Percentiles rank a stretch among this genome's conserved stretches.
These are phyloP conservation scores for Metarhizium brunneum DNA, from an alignment of 2,329 filamentous ascomycete species.

Conservation along the genomic window DNA sequence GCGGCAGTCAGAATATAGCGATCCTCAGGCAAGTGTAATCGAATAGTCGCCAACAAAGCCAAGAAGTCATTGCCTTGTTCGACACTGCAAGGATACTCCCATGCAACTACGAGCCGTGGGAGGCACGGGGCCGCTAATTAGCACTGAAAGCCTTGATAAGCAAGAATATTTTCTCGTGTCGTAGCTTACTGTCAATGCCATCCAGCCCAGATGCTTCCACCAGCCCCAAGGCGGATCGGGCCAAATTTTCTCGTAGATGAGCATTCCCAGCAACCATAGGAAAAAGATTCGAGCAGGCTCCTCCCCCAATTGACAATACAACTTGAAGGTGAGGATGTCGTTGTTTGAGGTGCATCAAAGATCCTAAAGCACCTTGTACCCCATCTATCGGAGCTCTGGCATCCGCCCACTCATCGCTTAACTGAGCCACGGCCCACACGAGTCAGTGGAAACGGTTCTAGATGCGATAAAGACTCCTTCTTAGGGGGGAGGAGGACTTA, in stretches of 20 bases:
- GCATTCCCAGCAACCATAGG: conserved; percentile 55
- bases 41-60: conserved; percentile 55
- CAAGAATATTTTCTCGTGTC: not conserved
- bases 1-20: conserved; percentile 63
- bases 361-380: conserved; percentile 59
- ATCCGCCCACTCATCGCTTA: conserved; percentile 75
- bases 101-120: conserved; percentile 52
- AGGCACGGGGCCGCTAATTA: not conserved
- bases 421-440: conserved; percentile 33
- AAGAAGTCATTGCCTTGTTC: conserved; percentile 64
- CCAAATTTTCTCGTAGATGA: conserved; percentile 58
- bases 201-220: conserved; percentile 57
- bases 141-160: not conserved
- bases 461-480: not conserved
- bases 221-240: conserved; percentile 53
- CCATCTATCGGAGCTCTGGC: conserved; percentile 63
- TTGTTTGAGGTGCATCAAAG: conserved; percentile 63
- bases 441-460: conserved; percentile 15
- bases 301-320: conserved; percentile 70
- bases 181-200: conserved; percentile 55
- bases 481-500: conserved; percentile 32
- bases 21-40: conserved; percentile 58
- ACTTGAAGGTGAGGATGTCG: conserved; percentile 62
- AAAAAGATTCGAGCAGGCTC: conserved; percentile 55
- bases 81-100: conserved; percentile 63